These are phyloP conservation scores for Pythium vanterpoolii DNA, from an alignment of 352 stramenopile genomes.

Conservation along the genomic window DNA sequence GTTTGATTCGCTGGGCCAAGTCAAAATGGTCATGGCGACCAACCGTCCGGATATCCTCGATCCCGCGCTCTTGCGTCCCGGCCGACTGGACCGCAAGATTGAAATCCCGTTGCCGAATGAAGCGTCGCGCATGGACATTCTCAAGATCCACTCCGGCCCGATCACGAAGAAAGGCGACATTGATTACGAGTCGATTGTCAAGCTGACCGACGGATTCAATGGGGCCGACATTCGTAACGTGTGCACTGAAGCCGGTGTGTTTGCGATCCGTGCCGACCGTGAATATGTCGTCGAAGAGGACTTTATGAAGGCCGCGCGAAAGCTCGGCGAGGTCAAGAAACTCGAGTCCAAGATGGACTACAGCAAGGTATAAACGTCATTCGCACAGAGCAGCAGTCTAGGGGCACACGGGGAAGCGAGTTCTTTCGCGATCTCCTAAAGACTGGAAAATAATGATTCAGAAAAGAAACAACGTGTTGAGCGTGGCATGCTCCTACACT, in stretches of 20 bases:
- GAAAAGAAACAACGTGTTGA: neutral
- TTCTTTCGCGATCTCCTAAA: too few relatives aligned
- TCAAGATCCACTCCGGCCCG: constrained; percentile 98
- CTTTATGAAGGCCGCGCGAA: constrained; percentile 99
- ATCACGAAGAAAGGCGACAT: constrained; percentile 99
- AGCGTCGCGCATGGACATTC: constrained; percentile 97
- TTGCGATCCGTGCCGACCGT: constrained; percentile 98
- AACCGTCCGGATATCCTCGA: constrained; percentile 99
- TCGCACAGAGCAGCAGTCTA: neutral
- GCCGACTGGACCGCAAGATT: constrained; percentile 99
- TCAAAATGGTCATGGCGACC: constrained; percentile 99
- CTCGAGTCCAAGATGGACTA: constrained; percentile 99
- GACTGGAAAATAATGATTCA: neutral
- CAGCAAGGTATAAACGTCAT: constrained; percentile 95
- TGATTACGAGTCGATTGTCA: constrained; percentile 99
- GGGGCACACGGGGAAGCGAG: too few relatives aligned
- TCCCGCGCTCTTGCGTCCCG: constrained; percentile 96
- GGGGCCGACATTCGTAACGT: constrained; percentile 99
- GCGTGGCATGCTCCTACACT: neutral
- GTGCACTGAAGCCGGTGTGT: constrained; percentile 95
- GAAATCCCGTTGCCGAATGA: constrained; percentile 99
- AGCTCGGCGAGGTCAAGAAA: constrained; percentile 99
- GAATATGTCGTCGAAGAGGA: constrained; percentile 99
- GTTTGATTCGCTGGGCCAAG: constrained; percentile 97
- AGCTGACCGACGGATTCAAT: constrained; percentile 99